Base-by-base conservation (phyloP, 2,329 filamentous ascomycete species). In the Aphanocladium album region DNA sequence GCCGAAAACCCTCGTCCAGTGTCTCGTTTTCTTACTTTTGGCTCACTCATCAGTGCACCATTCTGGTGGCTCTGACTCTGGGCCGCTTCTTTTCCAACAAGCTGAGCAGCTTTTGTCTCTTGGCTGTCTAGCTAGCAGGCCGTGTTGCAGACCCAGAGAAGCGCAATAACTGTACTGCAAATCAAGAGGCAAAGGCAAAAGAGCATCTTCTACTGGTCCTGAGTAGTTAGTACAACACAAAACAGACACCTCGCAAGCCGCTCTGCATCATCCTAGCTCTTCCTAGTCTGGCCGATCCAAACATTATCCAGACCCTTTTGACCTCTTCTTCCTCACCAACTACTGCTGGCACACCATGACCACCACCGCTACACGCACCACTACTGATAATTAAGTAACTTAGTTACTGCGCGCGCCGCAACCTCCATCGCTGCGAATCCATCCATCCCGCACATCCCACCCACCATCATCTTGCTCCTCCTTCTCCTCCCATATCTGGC, bases 251-350 rank as follows among this genome's bases (percentile, higher is more conserved):
- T 57, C 55, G 17, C 55, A 21, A 35, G 55, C 55, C 45, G 55
- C 55, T 21, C 30, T 50, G 50, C 55, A 27, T 50, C 54, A 43
- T 57, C 19, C 41, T 47, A 47, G 41, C 19, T 47, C 53, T 50
- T 46, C 16, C 41, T 57, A 57, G 54, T 33, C 23, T 39, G 30
- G 30, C 19, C 45, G 55, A 57, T 57, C 55, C 55, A 49, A 30
- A 49, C 30, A 12, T 33, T 45, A 41, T 39, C 53, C 41, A 50
- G 50, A 57, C 23, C 46, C 45, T 50, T 35, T 5, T 49, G 39
- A 41, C 21, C 33, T 6, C 30, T 12, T 43, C 23, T 39, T 41
- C 50, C 37, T 33, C 23, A n/a, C 19, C 55, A 16, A 41, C 12
- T 8, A 35, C 33, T 6, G 12, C 33, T 35, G 33, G 12, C 6